A percentile compares a stretch with the other conserved stretches of the same genome.
Conservation (phyloP, 1,284 basidiomycete species). For the Farysia itapuensis region DNA sequence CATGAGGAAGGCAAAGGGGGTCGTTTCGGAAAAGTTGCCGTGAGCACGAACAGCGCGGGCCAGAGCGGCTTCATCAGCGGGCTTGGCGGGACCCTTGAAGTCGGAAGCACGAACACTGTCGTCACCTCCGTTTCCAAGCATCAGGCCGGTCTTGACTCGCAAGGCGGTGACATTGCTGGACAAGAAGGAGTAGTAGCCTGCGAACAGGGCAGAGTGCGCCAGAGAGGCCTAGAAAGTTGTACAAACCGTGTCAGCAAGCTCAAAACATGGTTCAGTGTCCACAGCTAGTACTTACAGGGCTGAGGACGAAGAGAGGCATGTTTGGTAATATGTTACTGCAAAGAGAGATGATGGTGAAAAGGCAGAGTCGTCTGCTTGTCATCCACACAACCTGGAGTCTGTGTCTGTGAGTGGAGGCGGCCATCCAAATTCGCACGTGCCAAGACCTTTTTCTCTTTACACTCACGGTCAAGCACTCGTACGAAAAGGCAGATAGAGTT, state of each 20-base stretch:
- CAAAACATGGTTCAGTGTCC: too few relatives aligned
- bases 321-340: too few relatives aligned
- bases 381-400: too few relatives aligned
- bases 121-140: constrained; percentile 34
- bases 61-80: constrained; percentile 40
- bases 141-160: constrained; percentile 49
- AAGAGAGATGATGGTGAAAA: too few relatives aligned
- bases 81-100: constrained; percentile 9
- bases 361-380: too few relatives aligned
- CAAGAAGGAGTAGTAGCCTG: constrained; percentile 56
- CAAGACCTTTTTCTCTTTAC: too few relatives aligned
- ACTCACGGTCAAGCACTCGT: too few relatives aligned
- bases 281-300: constrained; percentile 33
- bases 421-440: too few relatives aligned
- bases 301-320: constrained; percentile 60
- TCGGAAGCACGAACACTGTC: constrained; percentile 20
- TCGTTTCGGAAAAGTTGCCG: constrained; percentile 54
- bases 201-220: constrained; percentile 58
- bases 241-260: too few relatives aligned
- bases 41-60: constrained; percentile 51
- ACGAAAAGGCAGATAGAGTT: too few relatives aligned
- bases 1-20: constrained; percentile 55
- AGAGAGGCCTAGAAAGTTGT: constrained; percentile 55
- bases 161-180: constrained; percentile 40
- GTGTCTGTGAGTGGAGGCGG: too few relatives aligned